These are phyloP conservation scores for Hymenoscyphus occultus DNA, from an alignment of 2,329 filamentous ascomycete species.

Conservation along the genomic window DNA sequence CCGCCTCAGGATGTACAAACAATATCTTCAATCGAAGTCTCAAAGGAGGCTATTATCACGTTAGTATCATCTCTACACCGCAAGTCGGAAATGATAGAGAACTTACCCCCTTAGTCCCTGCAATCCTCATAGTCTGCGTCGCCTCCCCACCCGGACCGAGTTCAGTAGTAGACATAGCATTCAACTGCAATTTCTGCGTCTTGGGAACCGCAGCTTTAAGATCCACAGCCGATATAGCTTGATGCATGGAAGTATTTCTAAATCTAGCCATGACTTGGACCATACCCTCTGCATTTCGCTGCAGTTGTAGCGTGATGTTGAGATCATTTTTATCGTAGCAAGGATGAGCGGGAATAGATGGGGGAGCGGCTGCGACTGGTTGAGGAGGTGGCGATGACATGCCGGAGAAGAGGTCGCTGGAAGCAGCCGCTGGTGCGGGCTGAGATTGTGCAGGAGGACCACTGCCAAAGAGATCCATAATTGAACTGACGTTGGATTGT, in stretches of 20 bases:
- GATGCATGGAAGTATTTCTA: slow-evolving; percentile 68
- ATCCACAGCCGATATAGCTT: slow-evolving; percentile 68
- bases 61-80: slow-evolving; percentile 10
- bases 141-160: slow-evolving; percentile 76
- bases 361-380: slow-evolving; percentile 39
- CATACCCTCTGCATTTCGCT: slow-evolving; percentile 73
- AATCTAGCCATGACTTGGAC: slow-evolving; percentile 85
- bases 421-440: slow-evolving; percentile 45
- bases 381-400: slow-evolving; percentile 49
- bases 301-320: slow-evolving; percentile 75
- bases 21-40: slow-evolving; percentile 82
- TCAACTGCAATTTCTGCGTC: slow-evolving; percentile 87
- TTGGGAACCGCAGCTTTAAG: slow-evolving; percentile 96
- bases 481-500: slow-evolving; percentile 61
- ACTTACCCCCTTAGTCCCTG: slow-evolving; percentile 85
- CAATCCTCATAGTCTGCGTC: slow-evolving; percentile 86
- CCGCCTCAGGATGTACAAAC: slow-evolving; percentile 69
- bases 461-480: slow-evolving; percentile 83
- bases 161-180: slow-evolving; percentile 81
- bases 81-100: slow-evolving; percentile 12
- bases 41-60: slow-evolving; percentile 61
- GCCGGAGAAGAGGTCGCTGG: slow-evolving; percentile 48
- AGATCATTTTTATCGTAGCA: slow-evolving; percentile 89
- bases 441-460: slow-evolving; percentile 45
- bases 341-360: slow-evolving; percentile 55